Conservation (phyloP, 2,329 filamentous ascomycete species). For the Ciborinia camelliae region DNA sequence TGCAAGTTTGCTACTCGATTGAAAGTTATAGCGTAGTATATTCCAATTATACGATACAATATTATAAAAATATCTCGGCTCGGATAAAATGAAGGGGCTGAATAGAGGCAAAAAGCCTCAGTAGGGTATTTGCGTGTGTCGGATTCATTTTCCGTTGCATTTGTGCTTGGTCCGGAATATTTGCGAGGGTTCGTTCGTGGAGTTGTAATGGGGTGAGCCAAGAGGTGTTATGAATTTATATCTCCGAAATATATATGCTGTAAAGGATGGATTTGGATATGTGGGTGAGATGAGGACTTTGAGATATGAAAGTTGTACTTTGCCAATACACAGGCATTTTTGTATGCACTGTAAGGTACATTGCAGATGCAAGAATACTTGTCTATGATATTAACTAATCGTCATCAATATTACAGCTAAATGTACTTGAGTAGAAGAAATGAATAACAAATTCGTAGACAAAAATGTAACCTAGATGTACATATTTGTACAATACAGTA, state of each 20-base stretch:
- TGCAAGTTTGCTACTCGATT: neutral
- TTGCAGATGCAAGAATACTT: slow-evolving; percentile 11
- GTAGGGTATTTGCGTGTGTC: neutral
- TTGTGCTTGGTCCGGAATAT: neutral
- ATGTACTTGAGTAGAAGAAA: neutral
- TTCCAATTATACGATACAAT: neutral
- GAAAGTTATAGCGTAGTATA: neutral
- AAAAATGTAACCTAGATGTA: neutral
- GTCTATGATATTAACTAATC: neutral
- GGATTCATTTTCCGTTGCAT: neutral
- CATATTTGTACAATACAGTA: slow-evolving; percentile 1
- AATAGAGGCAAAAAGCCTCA: neutral
- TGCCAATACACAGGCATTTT: neutral
- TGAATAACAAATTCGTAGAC: neutral
- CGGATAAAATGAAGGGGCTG: slow-evolving; percentile 11
- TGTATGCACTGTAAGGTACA: neutral
- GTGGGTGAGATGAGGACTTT: neutral
- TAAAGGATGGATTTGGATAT: neutral
- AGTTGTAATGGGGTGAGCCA: neutral
- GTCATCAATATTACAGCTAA: neutral
- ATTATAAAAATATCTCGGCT: neutral
- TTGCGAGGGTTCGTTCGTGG: neutral
- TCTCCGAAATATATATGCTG: neutral
- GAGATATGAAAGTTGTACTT: neutral
- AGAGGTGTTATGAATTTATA: neutral